A percentile compares a stretch with the other conserved stretches of the same genome.
Conservation (phyloP, 208 protist species). For the Crithidia sp. region DNA sequence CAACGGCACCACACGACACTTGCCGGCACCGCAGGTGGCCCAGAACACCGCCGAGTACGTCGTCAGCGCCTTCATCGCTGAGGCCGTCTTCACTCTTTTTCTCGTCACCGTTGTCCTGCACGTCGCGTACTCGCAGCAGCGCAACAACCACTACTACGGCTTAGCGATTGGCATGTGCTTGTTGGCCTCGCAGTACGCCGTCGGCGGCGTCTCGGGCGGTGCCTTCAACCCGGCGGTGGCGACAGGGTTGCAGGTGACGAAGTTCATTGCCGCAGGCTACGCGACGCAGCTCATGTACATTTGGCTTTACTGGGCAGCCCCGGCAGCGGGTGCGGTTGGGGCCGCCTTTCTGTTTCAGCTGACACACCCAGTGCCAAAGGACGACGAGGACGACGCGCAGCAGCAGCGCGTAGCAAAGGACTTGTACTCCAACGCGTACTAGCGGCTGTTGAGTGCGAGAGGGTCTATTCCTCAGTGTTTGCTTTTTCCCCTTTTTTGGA, state of each 20-base stretch:
- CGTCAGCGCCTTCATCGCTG: constrained; percentile 68
- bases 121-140: constrained; percentile 73
- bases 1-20: constrained; percentile 63
- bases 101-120: constrained; percentile 83
- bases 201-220: constrained; percentile 77
- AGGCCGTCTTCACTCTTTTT: constrained; percentile 72
- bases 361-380: constrained; percentile 65
- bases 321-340: constrained; percentile 58
- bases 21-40: constrained; percentile 79
- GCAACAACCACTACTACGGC: constrained; percentile 80
- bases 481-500: too few species aligned
- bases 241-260: constrained; percentile 72
- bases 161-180: constrained; percentile 82
- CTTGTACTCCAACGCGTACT: constrained; percentile 43
- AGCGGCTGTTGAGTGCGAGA: not conserved
- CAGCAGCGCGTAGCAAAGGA: constrained; percentile 55
- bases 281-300: constrained; percentile 76
- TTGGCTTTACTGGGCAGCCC: constrained; percentile 86
- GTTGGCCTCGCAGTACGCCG: constrained; percentile 72
- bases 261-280: constrained; percentile 76
- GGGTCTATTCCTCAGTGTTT: too few species aligned
- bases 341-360: constrained; percentile 79
- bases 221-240: constrained; percentile 86
- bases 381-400: constrained; percentile 58
- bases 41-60: constrained; percentile 68